phyloP scores from a whole-genome alignment of 129 eudicot species.

The Centrapalus pauciflorus region DNA sequence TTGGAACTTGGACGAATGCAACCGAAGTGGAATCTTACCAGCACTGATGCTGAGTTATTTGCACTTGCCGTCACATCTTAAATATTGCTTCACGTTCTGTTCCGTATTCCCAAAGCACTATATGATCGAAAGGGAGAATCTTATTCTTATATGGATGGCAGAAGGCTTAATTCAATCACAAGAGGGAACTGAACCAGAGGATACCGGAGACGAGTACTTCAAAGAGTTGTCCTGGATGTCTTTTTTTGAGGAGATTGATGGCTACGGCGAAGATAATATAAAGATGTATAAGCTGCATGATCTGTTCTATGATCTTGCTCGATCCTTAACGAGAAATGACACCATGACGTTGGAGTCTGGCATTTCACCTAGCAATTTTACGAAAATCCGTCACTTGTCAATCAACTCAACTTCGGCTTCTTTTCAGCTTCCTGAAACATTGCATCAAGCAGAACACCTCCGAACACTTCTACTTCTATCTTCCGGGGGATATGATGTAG shows the following conservation, averaged over 20 bases:
- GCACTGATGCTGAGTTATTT: slow-evolving; percentile 30
- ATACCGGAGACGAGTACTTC: slow-evolving; percentile 26
- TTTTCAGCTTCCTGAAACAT: slow-evolving; percentile 5
- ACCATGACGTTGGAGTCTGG: slow-evolving; percentile 12
- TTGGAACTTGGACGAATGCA: slow-evolving; percentile 12
- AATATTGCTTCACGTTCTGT: slow-evolving; percentile 32
- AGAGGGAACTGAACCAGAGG: slow-evolving; percentile 13
- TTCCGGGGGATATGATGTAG: slow-evolving; percentile 9
- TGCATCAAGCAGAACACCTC: slow-evolving; percentile 23
- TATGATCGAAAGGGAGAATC: slow-evolving; percentile 16
- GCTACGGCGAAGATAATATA: not conserved
- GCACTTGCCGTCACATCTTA: slow-evolving; percentile 29
- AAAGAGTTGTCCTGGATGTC: slow-evolving; percentile 23
- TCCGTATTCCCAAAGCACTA: slow-evolving; percentile 20
- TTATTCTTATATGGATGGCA: slow-evolving; percentile 40
- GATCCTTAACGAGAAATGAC: slow-evolving; percentile 22
- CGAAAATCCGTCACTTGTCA: slow-evolving; percentile 24
- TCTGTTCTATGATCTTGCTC: slow-evolving; percentile 29
- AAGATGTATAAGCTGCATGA: slow-evolving; percentile 26
- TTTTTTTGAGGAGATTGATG: slow-evolving; percentile 23
- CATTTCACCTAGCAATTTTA: slow-evolving; percentile 6
- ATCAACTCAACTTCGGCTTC: not conserved
- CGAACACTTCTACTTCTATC: slow-evolving; percentile 15
- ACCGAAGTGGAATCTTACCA: slow-evolving; percentile 15
- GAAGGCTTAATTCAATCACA: slow-evolving; percentile 21